phyloP scores from a whole-genome alignment of 2,329 filamentous ascomycete species.

The Aspergillus sp. region DNA sequence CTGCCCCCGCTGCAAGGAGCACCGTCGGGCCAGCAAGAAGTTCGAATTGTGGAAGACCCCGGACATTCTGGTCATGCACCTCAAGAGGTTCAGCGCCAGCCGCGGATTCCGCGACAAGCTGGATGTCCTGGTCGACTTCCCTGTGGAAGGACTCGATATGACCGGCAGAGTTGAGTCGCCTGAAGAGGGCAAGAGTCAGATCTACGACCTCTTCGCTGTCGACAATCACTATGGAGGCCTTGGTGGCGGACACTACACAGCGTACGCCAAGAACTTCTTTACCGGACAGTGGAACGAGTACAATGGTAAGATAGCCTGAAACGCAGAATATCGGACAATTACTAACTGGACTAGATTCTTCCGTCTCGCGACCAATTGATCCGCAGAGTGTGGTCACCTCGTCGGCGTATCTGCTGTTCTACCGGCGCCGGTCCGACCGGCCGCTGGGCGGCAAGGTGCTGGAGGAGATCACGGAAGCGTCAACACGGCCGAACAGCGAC shows the following conservation, averaged over 20 bases:
- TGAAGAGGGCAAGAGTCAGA: constrained; percentile 76
- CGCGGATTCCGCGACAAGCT: constrained; percentile 85
- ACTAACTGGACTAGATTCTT: constrained; percentile 67
- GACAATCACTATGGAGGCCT: constrained; percentile 95
- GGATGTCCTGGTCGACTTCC: constrained; percentile 87
- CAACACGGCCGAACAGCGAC: constrained; percentile 55
- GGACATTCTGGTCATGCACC: constrained; percentile 89
- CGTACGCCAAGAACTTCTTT: constrained; percentile 87
- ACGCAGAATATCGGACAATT: not conserved
- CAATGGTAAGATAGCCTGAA: constrained; percentile 66
- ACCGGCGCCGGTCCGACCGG: constrained; percentile 75
- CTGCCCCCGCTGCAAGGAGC: constrained; percentile 92
- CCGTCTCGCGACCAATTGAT: constrained; percentile 64
- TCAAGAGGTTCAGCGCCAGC: constrained; percentile 91
- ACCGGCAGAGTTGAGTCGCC: constrained; percentile 75
- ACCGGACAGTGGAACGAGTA: constrained; percentile 93
- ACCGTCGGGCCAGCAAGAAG: constrained; percentile 89
- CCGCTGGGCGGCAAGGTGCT: constrained; percentile 80
- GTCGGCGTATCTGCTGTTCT: constrained; percentile 92
- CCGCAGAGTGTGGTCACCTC: constrained; percentile 66
- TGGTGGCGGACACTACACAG: constrained; percentile 94
- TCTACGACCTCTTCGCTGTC: constrained; percentile 92
- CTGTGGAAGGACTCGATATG: constrained; percentile 82
- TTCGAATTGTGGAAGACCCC: constrained; percentile 96
- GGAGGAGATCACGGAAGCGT: constrained; percentile 67